Percentiles rank a stretch among this genome's conserved stretches.
Evolutionary conservation across 441 rosid genomes (phyloP).

Genomic region (Adansonia grandidieri): DNA sequence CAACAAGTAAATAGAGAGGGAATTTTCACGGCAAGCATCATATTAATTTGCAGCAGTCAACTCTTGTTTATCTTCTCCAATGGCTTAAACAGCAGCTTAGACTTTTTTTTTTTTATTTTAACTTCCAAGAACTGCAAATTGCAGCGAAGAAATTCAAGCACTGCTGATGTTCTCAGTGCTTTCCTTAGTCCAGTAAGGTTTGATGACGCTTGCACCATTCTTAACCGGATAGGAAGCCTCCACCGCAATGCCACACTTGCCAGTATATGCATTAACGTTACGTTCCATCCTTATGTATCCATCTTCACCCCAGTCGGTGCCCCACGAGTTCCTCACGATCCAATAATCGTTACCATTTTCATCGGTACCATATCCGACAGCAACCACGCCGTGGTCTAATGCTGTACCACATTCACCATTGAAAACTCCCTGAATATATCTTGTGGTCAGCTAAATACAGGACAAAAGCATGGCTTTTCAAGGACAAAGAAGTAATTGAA

Average conservation of each 20-base stretch:
- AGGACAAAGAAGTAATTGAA: neutral
- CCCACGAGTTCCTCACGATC: conserved; percentile 78
- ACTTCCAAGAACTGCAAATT: conserved; percentile 45
- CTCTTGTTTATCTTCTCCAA: neutral
- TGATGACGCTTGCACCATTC: conserved; percentile 40
- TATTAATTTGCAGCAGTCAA: conserved; percentile 14
- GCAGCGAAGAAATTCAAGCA: conserved; percentile 20
- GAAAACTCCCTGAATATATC: conserved; percentile 55
- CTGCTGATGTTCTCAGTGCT: conserved; percentile 32
- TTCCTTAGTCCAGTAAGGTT: conserved; percentile 28
- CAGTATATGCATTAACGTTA: conserved; percentile 40
- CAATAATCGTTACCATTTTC: conserved; percentile 62
- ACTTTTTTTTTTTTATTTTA: neutral
- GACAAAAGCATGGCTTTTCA: neutral
- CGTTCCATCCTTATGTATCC: conserved; percentile 69
- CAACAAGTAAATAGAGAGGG: neutral
- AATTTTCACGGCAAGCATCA: neutral
- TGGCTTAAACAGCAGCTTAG: neutral
- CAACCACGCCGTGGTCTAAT: conserved; percentile 66
- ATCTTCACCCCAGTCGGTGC: conserved; percentile 60
- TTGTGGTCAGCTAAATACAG: neutral
- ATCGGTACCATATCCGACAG: conserved; percentile 56
- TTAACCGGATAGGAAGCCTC: conserved; percentile 78
- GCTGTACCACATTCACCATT: conserved; percentile 57
- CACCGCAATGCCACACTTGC: conserved; percentile 69